Percentiles rank a stretch among this genome's conserved stretches.
phyloP scores from a whole-genome alignment of 345 rosid genomes.

The Schrenkiella parvula region DNA sequence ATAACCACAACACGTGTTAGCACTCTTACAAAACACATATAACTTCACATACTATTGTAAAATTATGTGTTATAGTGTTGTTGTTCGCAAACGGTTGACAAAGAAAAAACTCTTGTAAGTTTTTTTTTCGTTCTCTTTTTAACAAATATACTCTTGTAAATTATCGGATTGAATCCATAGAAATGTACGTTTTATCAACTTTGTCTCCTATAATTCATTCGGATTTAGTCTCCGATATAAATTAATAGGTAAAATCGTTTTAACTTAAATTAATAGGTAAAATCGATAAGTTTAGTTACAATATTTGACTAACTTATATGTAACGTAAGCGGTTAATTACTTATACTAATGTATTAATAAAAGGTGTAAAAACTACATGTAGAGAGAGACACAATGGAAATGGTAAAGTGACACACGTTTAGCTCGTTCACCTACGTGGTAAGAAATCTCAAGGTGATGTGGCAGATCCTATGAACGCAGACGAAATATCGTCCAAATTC shows the following conservation, averaged over 20 bases:
- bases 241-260: no score
- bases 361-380: not conserved
- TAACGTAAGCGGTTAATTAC: no score
- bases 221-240: no score
- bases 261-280: no score
- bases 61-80: no score
- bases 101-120: no score
- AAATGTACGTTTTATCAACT: no score
- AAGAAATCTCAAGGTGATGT: conserved; percentile 16
- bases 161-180: no score
- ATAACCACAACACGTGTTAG: not conserved
- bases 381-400: not conserved
- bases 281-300: not conserved
- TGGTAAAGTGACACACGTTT: conserved; percentile 24
- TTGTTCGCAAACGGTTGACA: not conserved
- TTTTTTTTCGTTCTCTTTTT: no score
- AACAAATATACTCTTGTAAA: not conserved
- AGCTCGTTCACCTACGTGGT: conserved; percentile 21
- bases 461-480: conserved; percentile 8
- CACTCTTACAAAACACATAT: not conserved
- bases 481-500: conserved; percentile 6
- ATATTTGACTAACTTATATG: no score
- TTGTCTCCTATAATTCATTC: no score
- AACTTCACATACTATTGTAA: not conserved
- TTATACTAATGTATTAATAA: not conserved